Percentiles rank a stretch among this genome's conserved stretches.
Conservation (phyloP, 108 stramenopile species). For the Poteriospumella lacustris region DNA sequence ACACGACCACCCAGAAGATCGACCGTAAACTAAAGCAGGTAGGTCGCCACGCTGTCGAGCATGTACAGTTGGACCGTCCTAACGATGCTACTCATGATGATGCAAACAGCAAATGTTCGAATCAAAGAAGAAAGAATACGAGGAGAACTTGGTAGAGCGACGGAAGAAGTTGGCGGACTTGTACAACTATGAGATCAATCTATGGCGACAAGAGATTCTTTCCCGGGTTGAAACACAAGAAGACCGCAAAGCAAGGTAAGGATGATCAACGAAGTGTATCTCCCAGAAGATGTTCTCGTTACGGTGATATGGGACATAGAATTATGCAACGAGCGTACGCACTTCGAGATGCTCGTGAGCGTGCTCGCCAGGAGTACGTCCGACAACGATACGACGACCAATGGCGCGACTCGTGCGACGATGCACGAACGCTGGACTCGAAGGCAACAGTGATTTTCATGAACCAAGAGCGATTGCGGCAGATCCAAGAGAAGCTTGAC, state of each 20-base stretch:
- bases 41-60: not conserved
- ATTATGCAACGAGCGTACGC: constrained; percentile 28
- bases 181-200: constrained; percentile 21
- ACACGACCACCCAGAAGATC: not conserved
- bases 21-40: not conserved
- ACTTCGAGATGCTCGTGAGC: constrained; percentile 15
- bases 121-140: constrained; percentile 18
- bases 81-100: not conserved
- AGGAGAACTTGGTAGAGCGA: not conserved
- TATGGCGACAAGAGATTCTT: constrained; percentile 17
- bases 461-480: constrained; percentile 15
- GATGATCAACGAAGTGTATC: not conserved
- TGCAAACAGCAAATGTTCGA: no score
- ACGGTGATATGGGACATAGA: not conserved
- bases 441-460: not conserved
- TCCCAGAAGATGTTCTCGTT: not conserved
- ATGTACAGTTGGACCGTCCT: not conserved
- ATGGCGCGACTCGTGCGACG: constrained; percentile 22
- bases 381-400: not conserved
- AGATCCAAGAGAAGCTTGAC: constrained; percentile 12
- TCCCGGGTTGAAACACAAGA: constrained; percentile 5
- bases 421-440: constrained; percentile 25
- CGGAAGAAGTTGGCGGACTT: constrained; percentile 11
- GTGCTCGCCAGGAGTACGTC: not conserved
- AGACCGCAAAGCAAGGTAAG: constrained; percentile 22